These are phyloP conservation scores for Didymella sp. DNA, from an alignment of 2,329 filamentous ascomycete species.

Conservation along the genomic window DNA sequence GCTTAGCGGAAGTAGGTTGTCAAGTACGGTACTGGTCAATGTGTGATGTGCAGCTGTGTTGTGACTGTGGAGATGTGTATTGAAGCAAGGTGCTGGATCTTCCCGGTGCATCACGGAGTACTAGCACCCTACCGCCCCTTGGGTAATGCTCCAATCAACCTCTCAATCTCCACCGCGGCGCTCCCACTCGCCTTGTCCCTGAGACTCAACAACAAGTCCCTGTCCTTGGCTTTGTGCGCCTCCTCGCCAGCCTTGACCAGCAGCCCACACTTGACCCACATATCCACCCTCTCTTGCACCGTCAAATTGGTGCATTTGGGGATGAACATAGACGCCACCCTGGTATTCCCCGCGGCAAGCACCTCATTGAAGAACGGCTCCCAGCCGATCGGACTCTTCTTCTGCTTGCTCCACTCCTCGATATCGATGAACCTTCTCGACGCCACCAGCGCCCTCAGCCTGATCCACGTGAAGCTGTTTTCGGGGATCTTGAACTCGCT, in stretches of 20 bases:
- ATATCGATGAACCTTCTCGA: conserved; percentile 92
- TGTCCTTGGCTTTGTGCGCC: conserved; percentile 81
- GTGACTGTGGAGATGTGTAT: no score
- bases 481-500: conserved; percentile 93
- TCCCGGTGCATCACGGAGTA: no score
- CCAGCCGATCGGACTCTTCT: conserved; percentile 95
- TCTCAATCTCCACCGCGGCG: conserved; percentile 80
- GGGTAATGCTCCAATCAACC: conserved; percentile 66
- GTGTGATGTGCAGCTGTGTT: no score
- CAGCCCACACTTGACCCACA: conserved; percentile 98
- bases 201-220: conserved; percentile 74
- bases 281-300: conserved; percentile 74
- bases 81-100: no score
- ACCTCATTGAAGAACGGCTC: conserved; percentile 95
- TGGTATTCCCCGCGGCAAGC: conserved; percentile 86
- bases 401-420: conserved; percentile 78
- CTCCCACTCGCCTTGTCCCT: conserved; percentile 74
- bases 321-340: conserved; percentile 82
- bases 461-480: conserved; percentile 86
- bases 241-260: conserved; percentile 89
- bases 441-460: conserved; percentile 85
- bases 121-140: not conserved
- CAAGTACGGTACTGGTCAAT: no score
- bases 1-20: no score
- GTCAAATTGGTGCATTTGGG: conserved; percentile 81